phyloP scores from a whole-genome alignment of 257 asterid species.

The Rehmannia glutinosa region DNA sequence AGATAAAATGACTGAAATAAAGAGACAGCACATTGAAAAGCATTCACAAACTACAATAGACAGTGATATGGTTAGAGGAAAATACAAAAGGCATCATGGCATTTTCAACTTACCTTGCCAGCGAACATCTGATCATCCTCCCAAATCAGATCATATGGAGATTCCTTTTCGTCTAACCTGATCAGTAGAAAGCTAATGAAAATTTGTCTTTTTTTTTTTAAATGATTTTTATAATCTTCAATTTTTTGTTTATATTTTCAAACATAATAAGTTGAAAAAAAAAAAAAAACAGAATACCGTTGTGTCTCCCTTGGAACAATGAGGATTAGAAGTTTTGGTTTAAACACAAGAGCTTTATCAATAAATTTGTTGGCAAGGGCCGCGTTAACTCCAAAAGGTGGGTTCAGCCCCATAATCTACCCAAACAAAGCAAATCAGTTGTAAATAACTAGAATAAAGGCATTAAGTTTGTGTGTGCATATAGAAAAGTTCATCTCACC shows the following conservation, averaged over 20 bases:
- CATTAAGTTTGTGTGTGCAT: constrained; percentile 4
- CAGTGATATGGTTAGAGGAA: neutral
- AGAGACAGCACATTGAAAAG: constrained; percentile 8
- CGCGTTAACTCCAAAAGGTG: constrained; percentile 85
- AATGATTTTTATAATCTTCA: neutral
- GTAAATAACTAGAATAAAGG: constrained; percentile 7
- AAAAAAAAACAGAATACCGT: constrained; percentile 33
- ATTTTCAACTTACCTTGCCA: constrained; percentile 57
- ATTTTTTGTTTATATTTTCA: neutral
- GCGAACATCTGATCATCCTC: constrained; percentile 61
- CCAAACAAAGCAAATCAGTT: constrained; percentile 16
- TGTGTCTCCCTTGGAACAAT: constrained; percentile 72
- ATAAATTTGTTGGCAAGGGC: constrained; percentile 71
- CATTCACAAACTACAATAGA: neutral
- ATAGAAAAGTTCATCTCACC: constrained; percentile 47
- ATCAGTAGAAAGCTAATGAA: constrained; percentile 9
- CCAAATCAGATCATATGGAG: constrained; percentile 71
- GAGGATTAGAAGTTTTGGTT: constrained; percentile 85
- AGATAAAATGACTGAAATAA: constrained; percentile 74
- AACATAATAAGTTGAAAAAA: neutral
- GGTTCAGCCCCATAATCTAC: constrained; percentile 95
- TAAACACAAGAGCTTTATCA: constrained; percentile 79
- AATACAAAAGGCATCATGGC: neutral
- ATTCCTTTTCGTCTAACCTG: constrained; percentile 59
- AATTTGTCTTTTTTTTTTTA: neutral